Percentiles rank a stretch among this genome's conserved stretches.
Conservation (phyloP, 2,329 filamentous ascomycete species). For the Sclerotinia sclerotiorum region DNA sequence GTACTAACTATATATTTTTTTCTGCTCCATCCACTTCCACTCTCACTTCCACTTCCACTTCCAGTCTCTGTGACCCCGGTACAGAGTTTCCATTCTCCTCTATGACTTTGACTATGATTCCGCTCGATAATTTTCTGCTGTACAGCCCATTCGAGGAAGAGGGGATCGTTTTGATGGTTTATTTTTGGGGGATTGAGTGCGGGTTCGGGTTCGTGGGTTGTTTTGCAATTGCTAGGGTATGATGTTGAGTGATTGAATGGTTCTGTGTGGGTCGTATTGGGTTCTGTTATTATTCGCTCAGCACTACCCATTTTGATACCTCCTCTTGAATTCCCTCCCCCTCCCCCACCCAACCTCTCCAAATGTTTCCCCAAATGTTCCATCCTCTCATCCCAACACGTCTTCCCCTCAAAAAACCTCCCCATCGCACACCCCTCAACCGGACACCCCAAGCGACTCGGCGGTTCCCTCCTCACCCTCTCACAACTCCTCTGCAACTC, state of each 20-base stretch:
- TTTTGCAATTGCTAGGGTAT: no score
- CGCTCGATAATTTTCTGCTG: conserved; percentile 29
- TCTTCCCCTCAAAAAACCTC: conserved; percentile 65
- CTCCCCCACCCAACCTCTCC: conserved; percentile 50
- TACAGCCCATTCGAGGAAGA: conserved; percentile 33
- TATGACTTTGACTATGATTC: conserved; percentile 13
- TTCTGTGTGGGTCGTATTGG: no score
- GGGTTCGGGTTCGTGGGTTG: not conserved
- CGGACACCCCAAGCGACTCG: conserved; percentile 60
- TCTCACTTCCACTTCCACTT: not conserved
- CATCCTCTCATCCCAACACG: conserved; percentile 78
- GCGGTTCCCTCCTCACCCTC: conserved; percentile 60
- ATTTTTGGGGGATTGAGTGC: not conserved
- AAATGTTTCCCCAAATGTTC: conserved; percentile 85
- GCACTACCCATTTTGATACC: not conserved
- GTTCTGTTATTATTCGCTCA: not conserved
- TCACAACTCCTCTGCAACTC: conserved; percentile 59
- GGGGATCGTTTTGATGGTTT: conserved; percentile 25
- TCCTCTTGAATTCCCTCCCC: not conserved
- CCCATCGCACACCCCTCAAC: conserved; percentile 55
- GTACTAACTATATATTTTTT: no score
- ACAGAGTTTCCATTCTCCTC: conserved; percentile 18
- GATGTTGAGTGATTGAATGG: no score
- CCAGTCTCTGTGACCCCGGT: not conserved
- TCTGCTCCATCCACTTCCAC: no score